phyloP scores from a whole-genome alignment of 2,329 filamentous ascomycete genomes.

The Dactylellina parvicollis region DNA sequence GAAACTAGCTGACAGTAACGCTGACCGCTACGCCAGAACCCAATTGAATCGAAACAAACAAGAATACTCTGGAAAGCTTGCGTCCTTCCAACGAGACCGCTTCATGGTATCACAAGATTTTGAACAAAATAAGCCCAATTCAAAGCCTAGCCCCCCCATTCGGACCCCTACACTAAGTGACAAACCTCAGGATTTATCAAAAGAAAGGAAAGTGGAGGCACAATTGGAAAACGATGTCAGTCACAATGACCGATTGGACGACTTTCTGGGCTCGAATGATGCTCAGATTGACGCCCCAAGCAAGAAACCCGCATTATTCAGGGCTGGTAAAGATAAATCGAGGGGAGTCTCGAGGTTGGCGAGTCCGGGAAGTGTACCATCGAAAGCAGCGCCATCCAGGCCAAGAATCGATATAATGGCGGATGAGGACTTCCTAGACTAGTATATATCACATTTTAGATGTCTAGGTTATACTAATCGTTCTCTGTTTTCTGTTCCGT shows the following conservation, averaged over 20 bases:
- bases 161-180: neutral
- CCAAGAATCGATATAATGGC: slow-evolving; percentile 52
- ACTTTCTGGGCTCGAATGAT: slow-evolving; percentile 31
- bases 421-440: slow-evolving; percentile 43
- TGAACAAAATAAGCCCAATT: neutral
- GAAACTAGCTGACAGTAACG: neutral
- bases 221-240: slow-evolving; percentile 12
- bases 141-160: neutral
- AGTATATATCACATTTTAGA: neutral
- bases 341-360: slow-evolving; percentile 4
- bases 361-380: slow-evolving; percentile 2
- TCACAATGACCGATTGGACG: slow-evolving; percentile 15
- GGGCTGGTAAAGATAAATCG: slow-evolving; percentile 5
- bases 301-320: neutral
- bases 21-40: neutral
- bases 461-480: no score
- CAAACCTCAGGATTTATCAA: neutral
- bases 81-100: slow-evolving; percentile 40
- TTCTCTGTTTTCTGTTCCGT: no score
- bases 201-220: slow-evolving; percentile 8
- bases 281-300: neutral
- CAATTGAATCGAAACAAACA: slow-evolving; percentile 30
- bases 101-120: slow-evolving; percentile 36
- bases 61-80: slow-evolving; percentile 44
- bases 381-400: slow-evolving; percentile 40